Evolutionary conservation across 2,329 filamentous ascomycete genomes (phyloP).

Genomic region (Pyrenochaeta sp.): DNA sequence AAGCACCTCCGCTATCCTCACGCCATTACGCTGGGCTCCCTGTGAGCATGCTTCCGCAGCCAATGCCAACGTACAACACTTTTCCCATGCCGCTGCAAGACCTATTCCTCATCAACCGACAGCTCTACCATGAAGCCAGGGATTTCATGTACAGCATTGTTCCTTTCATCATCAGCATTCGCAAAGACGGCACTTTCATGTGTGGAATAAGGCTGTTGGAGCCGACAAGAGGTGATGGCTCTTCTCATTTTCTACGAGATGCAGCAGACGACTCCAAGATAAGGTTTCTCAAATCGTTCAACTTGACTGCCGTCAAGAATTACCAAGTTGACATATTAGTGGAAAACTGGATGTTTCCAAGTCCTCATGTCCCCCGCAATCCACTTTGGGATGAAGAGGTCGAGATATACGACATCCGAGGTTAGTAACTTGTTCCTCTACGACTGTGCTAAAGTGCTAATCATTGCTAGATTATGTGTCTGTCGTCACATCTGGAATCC

Average conservation of each 20-base stretch:
- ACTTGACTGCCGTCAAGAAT: conserved; percentile 40
- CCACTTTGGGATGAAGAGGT: conserved; percentile 43
- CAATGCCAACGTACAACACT: neutral
- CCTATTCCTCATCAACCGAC: conserved; percentile 35
- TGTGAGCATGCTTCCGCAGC: neutral
- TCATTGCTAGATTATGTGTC: conserved; percentile 33
- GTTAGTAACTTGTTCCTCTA: conserved; percentile 7
- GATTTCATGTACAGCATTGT: conserved; percentile 38
- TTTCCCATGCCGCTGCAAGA: conserved; percentile 29
- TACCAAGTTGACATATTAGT: conserved; percentile 43
- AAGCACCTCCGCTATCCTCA: neutral
- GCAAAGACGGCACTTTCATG: conserved; percentile 43
- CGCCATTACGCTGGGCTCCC: neutral
- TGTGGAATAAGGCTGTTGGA: conserved; percentile 40
- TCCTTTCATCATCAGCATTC: conserved; percentile 40
- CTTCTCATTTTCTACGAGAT: conserved; percentile 21
- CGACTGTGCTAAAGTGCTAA: neutral
- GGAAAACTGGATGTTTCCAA: conserved; percentile 26
- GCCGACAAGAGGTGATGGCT: conserved; percentile 36
- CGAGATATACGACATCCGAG: conserved; percentile 46
- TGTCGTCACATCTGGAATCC: conserved; percentile 40
- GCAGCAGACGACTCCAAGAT: conserved; percentile 24
- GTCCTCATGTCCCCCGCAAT: neutral
- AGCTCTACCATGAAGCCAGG: conserved; percentile 37
- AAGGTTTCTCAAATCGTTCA: conserved; percentile 35